Conservation (phyloP, 2,329 filamentous ascomycete species). For the Botrytis byssoidea region DNA sequence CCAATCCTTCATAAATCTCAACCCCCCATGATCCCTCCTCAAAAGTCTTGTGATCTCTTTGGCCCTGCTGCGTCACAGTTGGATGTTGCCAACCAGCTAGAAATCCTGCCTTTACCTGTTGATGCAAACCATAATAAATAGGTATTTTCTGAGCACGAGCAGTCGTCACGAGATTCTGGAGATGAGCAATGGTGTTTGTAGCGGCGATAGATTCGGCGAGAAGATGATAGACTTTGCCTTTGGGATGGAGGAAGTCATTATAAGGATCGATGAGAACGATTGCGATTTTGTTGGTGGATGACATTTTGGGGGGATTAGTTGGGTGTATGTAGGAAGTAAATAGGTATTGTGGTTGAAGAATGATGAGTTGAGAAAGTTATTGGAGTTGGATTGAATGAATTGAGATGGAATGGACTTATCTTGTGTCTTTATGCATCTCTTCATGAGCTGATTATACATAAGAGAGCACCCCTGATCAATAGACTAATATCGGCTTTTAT, state of each 20-base stretch:
- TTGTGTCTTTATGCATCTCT: neutral
- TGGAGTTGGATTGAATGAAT: neutral
- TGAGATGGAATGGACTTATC: neutral
- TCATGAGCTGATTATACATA: neutral
- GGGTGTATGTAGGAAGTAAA: no score
- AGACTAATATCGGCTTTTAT: neutral
- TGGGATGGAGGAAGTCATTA: slow-evolving; percentile 36
- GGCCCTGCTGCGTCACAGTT: slow-evolving; percentile 26
- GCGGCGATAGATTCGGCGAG: slow-evolving; percentile 35
- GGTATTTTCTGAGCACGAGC: slow-evolving; percentile 36
- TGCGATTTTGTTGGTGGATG: slow-evolving; percentile 24
- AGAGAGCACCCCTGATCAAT: neutral
- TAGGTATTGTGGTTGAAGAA: neutral
- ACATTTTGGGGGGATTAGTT: neutral
- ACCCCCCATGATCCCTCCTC: slow-evolving; percentile 38
- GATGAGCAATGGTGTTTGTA: slow-evolving; percentile 35
- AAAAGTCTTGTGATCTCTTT: slow-evolving; percentile 31
- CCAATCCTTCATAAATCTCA: slow-evolving; percentile 37
- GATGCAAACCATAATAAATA: slow-evolving; percentile 41
- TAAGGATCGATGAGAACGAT: slow-evolving; percentile 35
- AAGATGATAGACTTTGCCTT: slow-evolving; percentile 32
- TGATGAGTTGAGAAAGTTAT: neutral
- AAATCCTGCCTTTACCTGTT: slow-evolving; percentile 32
- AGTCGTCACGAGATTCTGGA: slow-evolving; percentile 32
- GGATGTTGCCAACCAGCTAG: slow-evolving; percentile 38